Evolutionary conservation across 2,329 filamentous ascomycete genomes (phyloP), one percentile per base, ranked within the genome.

Genomic region (Xylaria sp.): DNA sequence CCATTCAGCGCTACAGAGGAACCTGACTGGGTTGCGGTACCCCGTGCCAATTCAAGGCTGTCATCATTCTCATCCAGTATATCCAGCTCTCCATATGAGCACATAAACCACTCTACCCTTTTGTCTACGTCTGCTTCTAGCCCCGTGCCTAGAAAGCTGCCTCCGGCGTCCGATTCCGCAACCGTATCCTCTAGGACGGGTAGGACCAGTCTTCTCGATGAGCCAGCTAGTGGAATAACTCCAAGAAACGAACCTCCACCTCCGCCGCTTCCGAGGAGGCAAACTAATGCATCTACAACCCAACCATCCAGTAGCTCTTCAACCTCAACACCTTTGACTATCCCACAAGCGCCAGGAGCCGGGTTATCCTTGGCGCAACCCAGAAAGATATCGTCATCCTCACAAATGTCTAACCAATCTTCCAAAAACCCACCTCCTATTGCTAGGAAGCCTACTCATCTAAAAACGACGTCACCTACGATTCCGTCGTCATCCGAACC

Each of bases 1-100:
- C 96, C 96, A 0, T 98, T 97, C 78, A 86, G 86, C 1, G 84
- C 87, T 0, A 90, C 87, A 1, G 86, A 91, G 37, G 93, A 97
- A 78, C 88, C 91, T 10, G 94, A 98, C 75, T 98, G 96, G 96
- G 89, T 97, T 50, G 86, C 86, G 3, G 83, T 91, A 5, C 85
- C 88, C 25, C 82, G 87, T 37, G 81, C 85, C 2, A 82, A 84
- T 50, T 87, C 87, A 18, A 84, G 85, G 44, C 78, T 86, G 35
- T 87, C 86, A 0, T 82, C 86, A 0, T 83, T 84, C 69, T 87
- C 85, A 1, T 88, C 84, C 75, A 72, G 70, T 40, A 84, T 89
- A 68, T 89, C 87, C 10, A 88, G 84, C 63, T 89, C 86, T 23
- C 86, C 86, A 1, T 89, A 87, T 71, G 87, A 89, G 71, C 85